Evolutionary conservation across 257 asterid genomes (phyloP).

Genomic region (Osmanthus fragrans): DNA sequence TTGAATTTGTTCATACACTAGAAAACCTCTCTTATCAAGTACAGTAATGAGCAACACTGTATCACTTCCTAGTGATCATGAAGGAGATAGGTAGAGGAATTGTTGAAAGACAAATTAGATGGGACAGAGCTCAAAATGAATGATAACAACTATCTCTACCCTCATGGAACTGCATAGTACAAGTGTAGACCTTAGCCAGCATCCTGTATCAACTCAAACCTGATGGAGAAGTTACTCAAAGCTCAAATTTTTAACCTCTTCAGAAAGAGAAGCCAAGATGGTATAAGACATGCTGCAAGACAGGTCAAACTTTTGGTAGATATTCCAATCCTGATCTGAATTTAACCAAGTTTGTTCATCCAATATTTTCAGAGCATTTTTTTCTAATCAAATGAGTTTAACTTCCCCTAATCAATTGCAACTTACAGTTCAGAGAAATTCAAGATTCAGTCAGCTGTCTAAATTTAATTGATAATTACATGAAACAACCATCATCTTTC

Average conservation of each 20-base stretch:
- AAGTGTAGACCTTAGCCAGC: background rate
- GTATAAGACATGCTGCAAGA: slow-evolving; percentile 11
- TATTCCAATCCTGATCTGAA: slow-evolving; percentile 4
- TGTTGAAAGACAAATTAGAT: background rate
- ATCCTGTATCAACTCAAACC: slow-evolving; percentile 5
- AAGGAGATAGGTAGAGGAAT: background rate
- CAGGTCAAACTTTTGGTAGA: background rate
- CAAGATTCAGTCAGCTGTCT: slow-evolving; percentile 6
- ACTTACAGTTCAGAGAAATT: slow-evolving; percentile 28
- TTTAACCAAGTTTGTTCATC: slow-evolving; percentile 2
- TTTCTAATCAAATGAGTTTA: background rate
- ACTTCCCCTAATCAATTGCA: slow-evolving; percentile 11
- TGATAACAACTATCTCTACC: background rate
- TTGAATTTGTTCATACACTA: background rate
- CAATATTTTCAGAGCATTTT: background rate
- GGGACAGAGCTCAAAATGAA: background rate
- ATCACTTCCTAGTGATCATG: background rate
- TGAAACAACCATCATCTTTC: slow-evolving; percentile 22
- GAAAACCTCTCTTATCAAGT: background rate
- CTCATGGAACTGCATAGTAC: background rate
- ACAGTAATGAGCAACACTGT: background rate
- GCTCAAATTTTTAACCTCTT: slow-evolving; percentile 7
- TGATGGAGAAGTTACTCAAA: background rate
- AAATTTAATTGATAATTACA: slow-evolving; percentile 22
- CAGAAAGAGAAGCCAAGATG: background rate